These are phyloP conservation scores for Lenwebbia sp. DNA, from an alignment of 345 rosid genomes.

Conservation along the genomic window DNA sequence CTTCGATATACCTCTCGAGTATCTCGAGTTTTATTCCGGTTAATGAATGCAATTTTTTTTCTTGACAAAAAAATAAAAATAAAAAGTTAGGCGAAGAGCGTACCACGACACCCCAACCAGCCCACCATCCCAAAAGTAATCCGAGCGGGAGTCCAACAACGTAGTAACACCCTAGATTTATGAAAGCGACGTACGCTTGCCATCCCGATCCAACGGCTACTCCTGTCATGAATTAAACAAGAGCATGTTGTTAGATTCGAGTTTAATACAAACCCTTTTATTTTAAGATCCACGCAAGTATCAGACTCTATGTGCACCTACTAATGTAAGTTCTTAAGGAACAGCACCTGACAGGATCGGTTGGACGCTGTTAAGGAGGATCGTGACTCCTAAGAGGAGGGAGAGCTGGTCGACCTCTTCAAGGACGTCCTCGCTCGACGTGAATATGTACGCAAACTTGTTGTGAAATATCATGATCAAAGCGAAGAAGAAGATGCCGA, in stretches of 20 bases:
- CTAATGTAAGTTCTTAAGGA: background rate
- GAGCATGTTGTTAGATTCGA: background rate
- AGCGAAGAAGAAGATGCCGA: conserved; percentile 17
- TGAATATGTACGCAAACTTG: conserved; percentile 18
- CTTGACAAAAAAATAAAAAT: too few species aligned
- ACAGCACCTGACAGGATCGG: conserved; percentile 25
- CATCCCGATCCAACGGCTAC: conserved; percentile 89
- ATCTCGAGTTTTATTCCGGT: too few species aligned
- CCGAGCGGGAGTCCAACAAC: conserved; percentile 68
- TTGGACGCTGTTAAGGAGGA: conserved; percentile 28
- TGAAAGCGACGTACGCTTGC: conserved; percentile 59
- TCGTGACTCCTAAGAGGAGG: conserved; percentile 13
- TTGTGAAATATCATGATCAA: conserved; percentile 7
- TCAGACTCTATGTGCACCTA: background rate
- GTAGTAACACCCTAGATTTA: conserved; percentile 70
- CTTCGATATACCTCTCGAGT: too few species aligned
- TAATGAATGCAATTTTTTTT: too few species aligned
- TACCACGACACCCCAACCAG: conserved; percentile 52
- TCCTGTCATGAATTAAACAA: conserved; percentile 20
- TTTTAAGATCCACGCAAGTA: background rate
- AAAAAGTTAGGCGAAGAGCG: background rate
- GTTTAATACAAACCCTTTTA: background rate
- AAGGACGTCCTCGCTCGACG: conserved; percentile 17
- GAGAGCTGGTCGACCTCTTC: conserved; percentile 11
- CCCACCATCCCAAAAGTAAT: conserved; percentile 48